These are phyloP conservation scores for Canariomyces notabilis DNA, from an alignment of 2,329 filamentous ascomycete species.

Conservation along the genomic window DNA sequence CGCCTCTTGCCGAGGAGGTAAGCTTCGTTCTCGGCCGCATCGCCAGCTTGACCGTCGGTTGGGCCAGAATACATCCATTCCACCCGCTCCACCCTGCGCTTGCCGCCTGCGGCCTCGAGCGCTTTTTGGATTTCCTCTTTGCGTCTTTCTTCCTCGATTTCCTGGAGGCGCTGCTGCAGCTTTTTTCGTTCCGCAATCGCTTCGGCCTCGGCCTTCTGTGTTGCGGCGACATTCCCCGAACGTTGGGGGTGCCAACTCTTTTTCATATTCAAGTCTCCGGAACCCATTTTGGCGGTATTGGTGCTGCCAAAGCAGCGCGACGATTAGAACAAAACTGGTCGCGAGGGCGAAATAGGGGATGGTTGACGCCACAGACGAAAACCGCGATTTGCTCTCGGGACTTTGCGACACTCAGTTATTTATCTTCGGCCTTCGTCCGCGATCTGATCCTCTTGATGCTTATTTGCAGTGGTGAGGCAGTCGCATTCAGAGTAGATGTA, in stretches of 20 bases:
- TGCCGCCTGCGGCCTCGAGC: conserved; percentile 84
- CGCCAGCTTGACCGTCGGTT: conserved; percentile 67
- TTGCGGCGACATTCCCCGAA: conserved; percentile 60
- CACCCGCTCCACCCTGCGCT: conserved; percentile 68
- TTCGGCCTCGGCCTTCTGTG: conserved; percentile 82
- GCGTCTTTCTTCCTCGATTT: conserved; percentile 87
- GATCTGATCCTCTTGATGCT: too few relatives aligned
- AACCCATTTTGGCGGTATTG: conserved; percentile 61
- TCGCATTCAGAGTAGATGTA: too few relatives aligned
- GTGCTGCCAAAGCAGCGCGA: conserved; percentile 16
- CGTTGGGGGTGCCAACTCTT: conserved; percentile 92
- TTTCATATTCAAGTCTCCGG: conserved; percentile 89
- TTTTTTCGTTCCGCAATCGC: conserved; percentile 92
- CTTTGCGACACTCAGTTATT: too few relatives aligned
- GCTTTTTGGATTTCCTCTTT: conserved; percentile 88
- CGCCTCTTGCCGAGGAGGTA: conserved; percentile 89
- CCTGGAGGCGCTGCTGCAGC: conserved; percentile 84
- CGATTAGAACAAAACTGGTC: not conserved
- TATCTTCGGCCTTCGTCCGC: too few relatives aligned
- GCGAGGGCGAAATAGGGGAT: too few relatives aligned
- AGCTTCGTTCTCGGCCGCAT: conserved; percentile 83
- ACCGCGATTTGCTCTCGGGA: too few relatives aligned
- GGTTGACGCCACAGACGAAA: too few relatives aligned
- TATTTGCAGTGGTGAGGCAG: too few relatives aligned
- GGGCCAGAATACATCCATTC: conserved; percentile 99